phyloP scores from a whole-genome alignment of 2,329 filamentous ascomycete genomes.

The Helotiales sp. region DNA sequence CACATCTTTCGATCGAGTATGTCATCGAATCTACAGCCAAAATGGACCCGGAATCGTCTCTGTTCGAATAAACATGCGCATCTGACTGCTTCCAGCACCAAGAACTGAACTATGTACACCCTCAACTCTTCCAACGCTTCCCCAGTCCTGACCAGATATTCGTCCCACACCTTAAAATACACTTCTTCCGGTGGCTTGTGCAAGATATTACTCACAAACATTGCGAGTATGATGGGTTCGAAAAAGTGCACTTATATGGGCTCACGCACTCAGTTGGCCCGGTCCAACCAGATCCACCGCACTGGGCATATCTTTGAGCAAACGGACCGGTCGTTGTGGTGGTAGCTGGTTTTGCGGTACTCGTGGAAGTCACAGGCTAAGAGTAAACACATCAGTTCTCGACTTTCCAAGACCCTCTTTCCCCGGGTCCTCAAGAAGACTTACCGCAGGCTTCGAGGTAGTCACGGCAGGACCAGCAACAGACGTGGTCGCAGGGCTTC shows the following conservation, averaged over 20 bases:
- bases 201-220: constrained; percentile 29
- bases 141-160: too few species aligned
- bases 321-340: constrained; percentile 5
- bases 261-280: constrained; percentile 38
- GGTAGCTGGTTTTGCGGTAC: not conserved
- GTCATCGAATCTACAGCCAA: too few species aligned
- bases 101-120: not conserved
- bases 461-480: not conserved
- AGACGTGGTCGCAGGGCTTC: not conserved
- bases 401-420: not conserved
- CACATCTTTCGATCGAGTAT: too few species aligned
- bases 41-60: too few species aligned
- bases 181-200: too few species aligned
- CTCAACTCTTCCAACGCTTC: too few species aligned
- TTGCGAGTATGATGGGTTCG: constrained; percentile 31
- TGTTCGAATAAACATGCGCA: too few species aligned
- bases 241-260: constrained; percentile 35
- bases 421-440: not conserved
- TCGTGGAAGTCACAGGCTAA: not conserved
- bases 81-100: too few species aligned
- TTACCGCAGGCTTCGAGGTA: constrained; percentile 6
- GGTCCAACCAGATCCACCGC: constrained; percentile 38
- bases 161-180: too few species aligned
- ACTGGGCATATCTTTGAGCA: constrained; percentile 29
- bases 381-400: not conserved